A percentile compares a stretch with the other conserved stretches of the same genome.
These are phyloP conservation scores for Hymenoscyphus occultus DNA, from an alignment of 2,329 filamentous ascomycete genomes.

Conservation along the genomic window DNA sequence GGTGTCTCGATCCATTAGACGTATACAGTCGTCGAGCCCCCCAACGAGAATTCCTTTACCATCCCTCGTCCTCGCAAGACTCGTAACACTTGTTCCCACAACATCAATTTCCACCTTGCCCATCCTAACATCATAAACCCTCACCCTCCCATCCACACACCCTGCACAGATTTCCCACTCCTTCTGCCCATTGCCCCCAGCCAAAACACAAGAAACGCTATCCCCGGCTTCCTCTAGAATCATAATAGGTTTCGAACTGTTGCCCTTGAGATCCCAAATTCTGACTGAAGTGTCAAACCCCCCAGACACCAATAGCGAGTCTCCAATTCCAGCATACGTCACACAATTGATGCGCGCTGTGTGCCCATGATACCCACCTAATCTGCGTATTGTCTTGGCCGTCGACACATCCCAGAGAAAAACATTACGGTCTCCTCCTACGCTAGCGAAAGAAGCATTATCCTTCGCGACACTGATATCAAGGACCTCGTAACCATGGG, in stretches of 20 bases:
- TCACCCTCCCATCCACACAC: constrained; percentile 79
- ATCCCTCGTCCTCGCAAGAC: constrained; percentile 66
- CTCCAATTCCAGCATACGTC: constrained; percentile 72
- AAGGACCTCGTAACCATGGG: constrained; percentile 90
- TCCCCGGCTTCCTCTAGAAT: constrained; percentile 71
- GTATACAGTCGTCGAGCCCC: constrained; percentile 70
- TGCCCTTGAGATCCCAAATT: constrained; percentile 67
- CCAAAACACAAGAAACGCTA: constrained; percentile 47
- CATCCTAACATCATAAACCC: constrained; percentile 79
- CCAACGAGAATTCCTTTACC: constrained; percentile 73
- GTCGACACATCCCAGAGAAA: constrained; percentile 94
- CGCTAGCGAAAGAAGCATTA: constrained; percentile 83
- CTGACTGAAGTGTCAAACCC: constrained; percentile 74
- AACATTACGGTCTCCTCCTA: constrained; percentile 84
- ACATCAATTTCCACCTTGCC: constrained; percentile 70
- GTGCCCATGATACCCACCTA: constrained; percentile 51
- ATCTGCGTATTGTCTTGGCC: constrained; percentile 73
- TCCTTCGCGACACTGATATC: constrained; percentile 70
- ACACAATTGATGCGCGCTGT: constrained; percentile 68
- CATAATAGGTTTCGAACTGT: constrained; percentile 64
- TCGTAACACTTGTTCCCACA: constrained; percentile 70
- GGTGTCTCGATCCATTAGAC: constrained; percentile 75
- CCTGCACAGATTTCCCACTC: constrained; percentile 64
- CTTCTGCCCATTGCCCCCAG: constrained; percentile 16
- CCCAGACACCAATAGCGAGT: constrained; percentile 68